Conservation (phyloP, 768 basidiomycete species). For the Phlegmacium glaucopus region DNA sequence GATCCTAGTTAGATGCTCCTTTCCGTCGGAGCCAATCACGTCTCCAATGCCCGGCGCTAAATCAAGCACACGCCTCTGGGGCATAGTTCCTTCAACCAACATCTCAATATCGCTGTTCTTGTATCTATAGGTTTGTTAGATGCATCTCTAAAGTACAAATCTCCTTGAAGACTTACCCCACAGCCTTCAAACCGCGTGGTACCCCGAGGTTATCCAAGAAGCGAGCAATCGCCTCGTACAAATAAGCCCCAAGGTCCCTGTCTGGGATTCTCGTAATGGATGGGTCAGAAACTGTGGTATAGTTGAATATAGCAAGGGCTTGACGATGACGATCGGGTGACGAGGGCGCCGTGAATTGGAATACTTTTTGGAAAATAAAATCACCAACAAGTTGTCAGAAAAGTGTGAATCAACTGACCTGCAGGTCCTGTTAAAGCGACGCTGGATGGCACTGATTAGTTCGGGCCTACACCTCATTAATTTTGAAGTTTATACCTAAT, state of each 20-base stretch:
- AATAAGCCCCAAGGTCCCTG: slow-evolving; percentile 68
- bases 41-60: slow-evolving; percentile 89
- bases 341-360: slow-evolving; percentile 94
- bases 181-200: slow-evolving; percentile 79
- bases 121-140: slow-evolving; percentile 40
- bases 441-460: slow-evolving; percentile 25
- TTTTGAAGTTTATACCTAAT: slow-evolving; percentile 47
- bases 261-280: slow-evolving; percentile 73
- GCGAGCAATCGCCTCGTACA: slow-evolving; percentile 83
- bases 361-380: slow-evolving; percentile 45
- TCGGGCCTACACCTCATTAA: neutral
- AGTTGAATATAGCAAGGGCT: slow-evolving; percentile 79
- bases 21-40: slow-evolving; percentile 78
- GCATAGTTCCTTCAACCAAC: slow-evolving; percentile 89
- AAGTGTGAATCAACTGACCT: slow-evolving; percentile 34
- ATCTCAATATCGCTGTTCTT: slow-evolving; percentile 58
- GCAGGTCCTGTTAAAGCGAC: slow-evolving; percentile 91
- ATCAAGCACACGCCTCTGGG: slow-evolving; percentile 89
- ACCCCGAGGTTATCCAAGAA: slow-evolving; percentile 86
- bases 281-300: slow-evolving; percentile 61
- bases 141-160: neutral
- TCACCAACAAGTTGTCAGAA: neutral
- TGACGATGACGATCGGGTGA: slow-evolving; percentile 89
- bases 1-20: slow-evolving; percentile 76
- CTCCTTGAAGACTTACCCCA: slow-evolving; percentile 48